Evolutionary conservation across 371 early-diverging fungal genomes (phyloP).

Genomic region (Agmasoma carcini): DNA sequence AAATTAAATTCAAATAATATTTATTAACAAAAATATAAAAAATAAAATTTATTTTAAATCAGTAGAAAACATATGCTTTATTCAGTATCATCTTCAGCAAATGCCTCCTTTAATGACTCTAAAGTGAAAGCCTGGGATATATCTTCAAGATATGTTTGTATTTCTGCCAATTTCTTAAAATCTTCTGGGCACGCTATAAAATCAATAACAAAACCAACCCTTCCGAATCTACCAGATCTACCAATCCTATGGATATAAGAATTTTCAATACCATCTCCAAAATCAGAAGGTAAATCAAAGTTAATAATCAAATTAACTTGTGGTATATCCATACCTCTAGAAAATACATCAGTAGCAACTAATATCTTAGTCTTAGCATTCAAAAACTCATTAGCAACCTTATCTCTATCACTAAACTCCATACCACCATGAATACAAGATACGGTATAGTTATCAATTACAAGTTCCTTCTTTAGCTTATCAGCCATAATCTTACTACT

Average conservation of each 20-base stretch:
- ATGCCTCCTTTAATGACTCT: background rate
- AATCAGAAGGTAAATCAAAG: conserved; percentile 72
- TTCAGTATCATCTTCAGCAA: background rate
- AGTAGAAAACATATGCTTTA: too few relatives aligned
- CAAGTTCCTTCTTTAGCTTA: conserved; percentile 61
- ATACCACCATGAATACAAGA: conserved; percentile 71
- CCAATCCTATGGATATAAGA: conserved; percentile 95
- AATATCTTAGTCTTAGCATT: conserved; percentile 73
- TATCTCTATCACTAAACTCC: conserved; percentile 66
- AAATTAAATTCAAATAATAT: too few relatives aligned
- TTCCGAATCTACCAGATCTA: conserved; percentile 89
- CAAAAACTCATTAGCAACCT: conserved; percentile 76
- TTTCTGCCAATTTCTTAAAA: background rate
- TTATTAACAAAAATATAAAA: too few relatives aligned
- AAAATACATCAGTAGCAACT: conserved; percentile 52
- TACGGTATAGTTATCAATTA: conserved; percentile 65
- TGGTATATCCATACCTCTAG: conserved; percentile 53
- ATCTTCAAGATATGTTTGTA: background rate
- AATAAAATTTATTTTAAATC: too few relatives aligned
- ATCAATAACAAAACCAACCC: conserved; percentile 81
- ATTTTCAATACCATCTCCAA: conserved; percentile 62
- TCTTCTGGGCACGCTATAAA: conserved; percentile 58
- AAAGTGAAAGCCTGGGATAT: conserved; percentile 6
- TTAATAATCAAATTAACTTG: conserved; percentile 90
- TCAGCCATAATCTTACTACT: conserved; percentile 64